phyloP scores from a whole-genome alignment of 2,329 filamentous ascomycete genomes.

The Fusarium napiforme region DNA sequence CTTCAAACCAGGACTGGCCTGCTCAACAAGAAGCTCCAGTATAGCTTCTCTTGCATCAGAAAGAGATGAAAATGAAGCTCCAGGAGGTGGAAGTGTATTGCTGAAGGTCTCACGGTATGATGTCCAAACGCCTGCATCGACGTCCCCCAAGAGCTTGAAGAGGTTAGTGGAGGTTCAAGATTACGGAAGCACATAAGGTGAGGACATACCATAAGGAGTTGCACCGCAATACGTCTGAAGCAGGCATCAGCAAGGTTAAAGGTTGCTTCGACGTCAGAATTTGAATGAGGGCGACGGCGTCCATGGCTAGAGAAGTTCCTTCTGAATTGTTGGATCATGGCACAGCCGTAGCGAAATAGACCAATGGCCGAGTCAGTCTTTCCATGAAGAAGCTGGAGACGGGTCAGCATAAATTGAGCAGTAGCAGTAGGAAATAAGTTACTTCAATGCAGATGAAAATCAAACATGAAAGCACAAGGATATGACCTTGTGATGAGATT shows the following conservation, averaged over 20 bases:
- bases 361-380: conserved; percentile 20
- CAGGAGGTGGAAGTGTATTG: accelerated
- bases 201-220: conserved; percentile 5
- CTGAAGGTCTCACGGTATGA: conserved; percentile 2
- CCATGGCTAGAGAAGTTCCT: accelerated
- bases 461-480: conserved; percentile 21
- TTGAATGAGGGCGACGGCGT: accelerated
- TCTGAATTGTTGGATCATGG: conserved; percentile 22
- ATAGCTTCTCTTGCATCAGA: conserved; percentile 10
- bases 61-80: not conserved
- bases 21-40: conserved; percentile 17
- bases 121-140: not conserved
- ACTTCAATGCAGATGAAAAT: conserved; percentile 33
- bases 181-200: accelerated
- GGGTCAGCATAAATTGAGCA: not conserved
- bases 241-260: not conserved
- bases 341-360: conserved; percentile 31
- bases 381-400: conserved; percentile 14
- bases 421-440: accelerated
- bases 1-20: conserved; percentile 17
- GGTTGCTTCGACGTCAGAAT: not conserved
- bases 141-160: conserved; percentile 11
- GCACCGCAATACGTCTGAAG: conserved; percentile 19
- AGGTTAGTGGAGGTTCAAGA: accelerated
- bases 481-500: not conserved